These are phyloP conservation scores for Ormosia emarginata DNA, from an alignment of 306 rosid genomes.

Conservation along the genomic window DNA sequence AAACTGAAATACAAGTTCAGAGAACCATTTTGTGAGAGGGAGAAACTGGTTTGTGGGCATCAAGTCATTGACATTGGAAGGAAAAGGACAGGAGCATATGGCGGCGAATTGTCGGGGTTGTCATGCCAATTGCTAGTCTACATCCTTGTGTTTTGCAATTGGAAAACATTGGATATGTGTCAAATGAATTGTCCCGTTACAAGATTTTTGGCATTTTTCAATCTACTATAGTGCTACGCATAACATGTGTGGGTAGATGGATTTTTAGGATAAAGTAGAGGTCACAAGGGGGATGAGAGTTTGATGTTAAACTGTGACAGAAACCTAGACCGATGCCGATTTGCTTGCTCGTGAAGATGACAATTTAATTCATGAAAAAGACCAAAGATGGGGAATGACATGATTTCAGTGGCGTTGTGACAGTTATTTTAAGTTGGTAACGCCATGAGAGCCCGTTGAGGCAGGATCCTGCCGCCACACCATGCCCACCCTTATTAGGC, in stretches of 20 bases:
- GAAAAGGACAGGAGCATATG: slow-evolving; percentile 34
- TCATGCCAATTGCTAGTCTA: slow-evolving; percentile 11
- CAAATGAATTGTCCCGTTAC: slow-evolving; percentile 21
- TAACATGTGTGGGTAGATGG: background rate
- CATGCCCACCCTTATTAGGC: too few species aligned
- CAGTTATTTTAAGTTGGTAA: slow-evolving; percentile 2
- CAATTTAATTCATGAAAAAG: background rate
- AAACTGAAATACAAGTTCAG: background rate
- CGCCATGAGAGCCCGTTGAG: background rate
- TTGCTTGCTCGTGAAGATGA: slow-evolving; percentile 7
- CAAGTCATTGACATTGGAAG: background rate
- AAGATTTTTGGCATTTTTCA: slow-evolving; percentile 29
- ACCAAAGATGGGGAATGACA: background rate
- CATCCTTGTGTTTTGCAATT: slow-evolving; percentile 21
- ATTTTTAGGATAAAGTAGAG: slow-evolving; percentile 14
- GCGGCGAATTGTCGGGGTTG: slow-evolving; percentile 29
- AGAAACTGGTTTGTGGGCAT: background rate
- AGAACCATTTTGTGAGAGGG: background rate
- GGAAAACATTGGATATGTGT: slow-evolving; percentile 16
- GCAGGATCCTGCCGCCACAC: background rate
- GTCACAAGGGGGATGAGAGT: background rate
- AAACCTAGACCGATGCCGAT: slow-evolving; percentile 1
- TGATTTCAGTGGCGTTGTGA: background rate
- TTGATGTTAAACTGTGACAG: background rate
- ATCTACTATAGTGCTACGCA: background rate